A percentile compares a stretch with the other conserved stretches of the same genome.
These are phyloP conservation scores for Alternaria sp. DNA, from an alignment of 2,329 filamentous ascomycete species.

Conservation along the genomic window DNA sequence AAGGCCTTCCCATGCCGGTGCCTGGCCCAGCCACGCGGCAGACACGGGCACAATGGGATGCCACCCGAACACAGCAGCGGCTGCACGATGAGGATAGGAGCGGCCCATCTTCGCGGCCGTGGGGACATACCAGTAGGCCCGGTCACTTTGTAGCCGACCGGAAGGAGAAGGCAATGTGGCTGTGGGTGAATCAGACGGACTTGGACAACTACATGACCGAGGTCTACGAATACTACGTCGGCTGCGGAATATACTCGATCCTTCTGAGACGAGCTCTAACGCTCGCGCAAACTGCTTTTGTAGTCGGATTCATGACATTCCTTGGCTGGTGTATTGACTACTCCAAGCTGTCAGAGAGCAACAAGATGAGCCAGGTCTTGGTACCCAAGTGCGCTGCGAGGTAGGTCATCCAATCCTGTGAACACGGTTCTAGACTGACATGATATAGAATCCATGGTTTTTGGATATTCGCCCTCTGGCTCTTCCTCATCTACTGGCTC, in stretches of 20 bases:
- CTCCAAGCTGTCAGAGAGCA: conserved; percentile 72
- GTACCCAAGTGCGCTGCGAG: conserved; percentile 76
- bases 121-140: conserved; percentile 33
- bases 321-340: conserved; percentile 89
- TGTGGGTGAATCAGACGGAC: conserved; percentile 91
- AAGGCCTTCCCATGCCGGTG: conserved; percentile 52
- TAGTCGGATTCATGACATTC: conserved; percentile 83
- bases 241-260: conserved; percentile 87
- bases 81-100: conserved; percentile 49
- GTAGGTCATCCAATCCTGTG: conserved; percentile 24
- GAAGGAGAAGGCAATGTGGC: conserved; percentile 85
- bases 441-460: conserved; percentile 73
- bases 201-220: conserved; percentile 86
- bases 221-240: conserved; percentile 87
- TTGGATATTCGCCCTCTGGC: conserved; percentile 82
- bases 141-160: conserved; percentile 58
- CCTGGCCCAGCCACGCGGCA: conserved; percentile 55
- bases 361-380: conserved; percentile 67
- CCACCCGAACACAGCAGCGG: conserved; percentile 57
- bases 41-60: conserved; percentile 61
- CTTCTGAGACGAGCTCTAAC: conserved; percentile 75
- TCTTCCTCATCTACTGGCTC: conserved; percentile 86
- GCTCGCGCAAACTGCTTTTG: conserved; percentile 82
- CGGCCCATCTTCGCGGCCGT: conserved; percentile 27
- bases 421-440: background rate